Conservation (phyloP, 345 rosid species). For the Euphorbia pulcherrima region DNA sequence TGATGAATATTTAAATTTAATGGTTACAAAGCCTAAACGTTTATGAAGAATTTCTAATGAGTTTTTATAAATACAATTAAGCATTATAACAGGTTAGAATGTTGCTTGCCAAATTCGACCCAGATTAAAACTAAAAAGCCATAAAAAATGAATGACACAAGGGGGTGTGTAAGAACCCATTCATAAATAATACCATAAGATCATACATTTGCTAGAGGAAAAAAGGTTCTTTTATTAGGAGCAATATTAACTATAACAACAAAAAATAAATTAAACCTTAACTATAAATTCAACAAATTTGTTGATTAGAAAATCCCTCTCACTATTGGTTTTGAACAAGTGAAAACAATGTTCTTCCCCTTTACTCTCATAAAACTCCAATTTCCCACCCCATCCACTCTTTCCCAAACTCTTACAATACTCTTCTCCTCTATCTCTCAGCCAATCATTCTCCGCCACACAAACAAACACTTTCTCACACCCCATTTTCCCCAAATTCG, state of each 20-base stretch:
- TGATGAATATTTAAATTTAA: too few species aligned
- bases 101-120: too few species aligned
- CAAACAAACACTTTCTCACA: conserved; percentile 36
- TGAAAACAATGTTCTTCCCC: conserved; percentile 42
- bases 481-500: conserved; percentile 28
- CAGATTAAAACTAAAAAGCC: too few species aligned
- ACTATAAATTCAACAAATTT: neutral
- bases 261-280: neutral
- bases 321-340: conserved; percentile 10
- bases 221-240: neutral
- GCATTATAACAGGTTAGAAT: too few species aligned
- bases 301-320: neutral
- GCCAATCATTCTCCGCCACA: conserved; percentile 37
- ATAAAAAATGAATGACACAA: too few species aligned
- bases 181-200: neutral
- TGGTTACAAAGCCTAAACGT: too few species aligned
- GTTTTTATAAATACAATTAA: too few species aligned
- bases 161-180: too few species aligned
- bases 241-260: neutral
- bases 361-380: conserved; percentile 25
- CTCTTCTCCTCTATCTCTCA: conserved; percentile 28
- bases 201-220: neutral
- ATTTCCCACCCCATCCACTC: conserved; percentile 34
- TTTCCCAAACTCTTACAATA: conserved; percentile 27
- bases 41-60: too few species aligned